These are phyloP conservation scores for Curvularia hawaiiensis DNA, from an alignment of 2,329 filamentous ascomycete genomes.

Conservation along the genomic window DNA sequence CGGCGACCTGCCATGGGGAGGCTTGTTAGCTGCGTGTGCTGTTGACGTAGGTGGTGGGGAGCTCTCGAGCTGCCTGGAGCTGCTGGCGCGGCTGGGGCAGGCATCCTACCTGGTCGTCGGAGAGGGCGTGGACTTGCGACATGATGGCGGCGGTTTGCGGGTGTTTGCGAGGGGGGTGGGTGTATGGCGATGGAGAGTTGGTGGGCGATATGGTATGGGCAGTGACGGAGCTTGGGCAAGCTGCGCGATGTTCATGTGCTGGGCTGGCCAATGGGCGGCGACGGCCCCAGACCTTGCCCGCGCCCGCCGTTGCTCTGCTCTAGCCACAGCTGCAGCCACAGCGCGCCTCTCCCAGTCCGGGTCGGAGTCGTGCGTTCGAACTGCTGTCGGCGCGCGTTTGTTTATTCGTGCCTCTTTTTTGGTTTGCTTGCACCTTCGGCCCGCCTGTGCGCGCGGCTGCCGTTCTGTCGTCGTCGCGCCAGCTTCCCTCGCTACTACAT, in stretches of 20 bases:
- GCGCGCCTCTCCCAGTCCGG: not conserved
- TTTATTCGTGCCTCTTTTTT: not conserved
- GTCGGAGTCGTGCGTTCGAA: not conserved
- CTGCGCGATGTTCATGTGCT: slow-evolving; percentile 29
- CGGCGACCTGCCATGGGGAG: slow-evolving; percentile 72
- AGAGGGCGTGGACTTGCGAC: slow-evolving; percentile 93
- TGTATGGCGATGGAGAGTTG: slow-evolving; percentile 10
- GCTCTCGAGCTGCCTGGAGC: slow-evolving; percentile 37
- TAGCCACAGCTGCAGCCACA: not conserved
- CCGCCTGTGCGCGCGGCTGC: not conserved
- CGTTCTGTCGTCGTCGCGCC: slow-evolving; percentile 2
- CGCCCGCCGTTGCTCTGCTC: not conserved
- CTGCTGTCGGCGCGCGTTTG: not conserved
- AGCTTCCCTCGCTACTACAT: slow-evolving; percentile 30
- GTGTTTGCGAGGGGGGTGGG: not conserved
- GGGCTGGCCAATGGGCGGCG: slow-evolving; percentile 12
- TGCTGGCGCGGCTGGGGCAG: not conserved
- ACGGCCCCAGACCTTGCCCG: slow-evolving; percentile 15
- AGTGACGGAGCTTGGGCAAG: slow-evolving; percentile 29
- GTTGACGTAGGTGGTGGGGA: slow-evolving; percentile 34
- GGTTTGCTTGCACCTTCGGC: not conserved
- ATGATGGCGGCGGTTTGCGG: slow-evolving; percentile 62
- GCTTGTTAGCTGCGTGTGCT: slow-evolving; percentile 33
- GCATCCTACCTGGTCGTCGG: slow-evolving; percentile 84
- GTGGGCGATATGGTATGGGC: slow-evolving; percentile 17